Percentiles rank a stretch among this genome's conserved stretches.
phyloP scores from a whole-genome alignment of 139 green algal genomes.

The Mesotaenium endlicherianum region DNA sequence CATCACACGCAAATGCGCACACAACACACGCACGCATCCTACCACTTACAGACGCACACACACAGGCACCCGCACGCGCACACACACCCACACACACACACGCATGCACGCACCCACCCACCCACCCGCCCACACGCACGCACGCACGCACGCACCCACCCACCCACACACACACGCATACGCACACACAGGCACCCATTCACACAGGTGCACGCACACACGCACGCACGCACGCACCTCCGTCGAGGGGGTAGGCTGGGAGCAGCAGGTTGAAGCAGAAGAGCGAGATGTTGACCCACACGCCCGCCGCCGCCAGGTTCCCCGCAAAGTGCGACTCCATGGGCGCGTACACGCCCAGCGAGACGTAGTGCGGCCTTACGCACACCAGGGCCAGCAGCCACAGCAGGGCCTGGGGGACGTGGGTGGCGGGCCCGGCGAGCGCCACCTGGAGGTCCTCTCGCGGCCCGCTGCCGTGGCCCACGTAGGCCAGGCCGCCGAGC shows the following conservation, averaged over 20 bases:
- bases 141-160: too few species aligned
- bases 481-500: constrained; percentile 72
- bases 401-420: constrained; percentile 65
- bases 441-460: constrained; percentile 71
- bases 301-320: background rate
- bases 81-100: too few species aligned
- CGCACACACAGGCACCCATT: too few species aligned
- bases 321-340: background rate
- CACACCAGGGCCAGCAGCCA: constrained; percentile 59
- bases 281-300: constrained; percentile 69
- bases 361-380: background rate
- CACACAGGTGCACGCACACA: too few species aligned
- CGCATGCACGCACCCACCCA: too few species aligned
- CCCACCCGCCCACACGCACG: too few species aligned
- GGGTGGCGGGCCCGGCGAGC: constrained; percentile 69
- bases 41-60: too few species aligned
- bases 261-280: too few species aligned
- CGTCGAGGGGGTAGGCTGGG: constrained; percentile 77
- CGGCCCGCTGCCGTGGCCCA: constrained; percentile 61
- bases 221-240: constrained; percentile 33
- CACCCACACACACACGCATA: too few species aligned
- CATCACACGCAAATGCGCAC: too few species aligned
- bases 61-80: too few species aligned
- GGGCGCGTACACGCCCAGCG: constrained; percentile 12
- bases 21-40: too few species aligned